These are phyloP conservation scores for Dioszegia crocea DNA, from an alignment of 768 basidiomycete genomes.

Conservation along the genomic window DNA sequence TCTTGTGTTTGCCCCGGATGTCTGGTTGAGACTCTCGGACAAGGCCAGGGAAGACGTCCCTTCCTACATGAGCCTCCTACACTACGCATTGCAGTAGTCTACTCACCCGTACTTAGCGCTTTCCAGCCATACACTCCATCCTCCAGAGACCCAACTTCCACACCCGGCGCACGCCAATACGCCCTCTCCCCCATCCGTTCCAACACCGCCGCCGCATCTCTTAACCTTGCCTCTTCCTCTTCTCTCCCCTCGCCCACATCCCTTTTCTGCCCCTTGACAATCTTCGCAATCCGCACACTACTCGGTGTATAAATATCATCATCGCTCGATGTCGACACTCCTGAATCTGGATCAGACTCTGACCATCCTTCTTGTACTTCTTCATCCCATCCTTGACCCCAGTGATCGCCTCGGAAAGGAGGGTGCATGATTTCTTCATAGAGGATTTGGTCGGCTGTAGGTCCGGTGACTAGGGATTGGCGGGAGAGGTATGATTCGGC, in stretches of 20 bases:
- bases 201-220: constrained; percentile 16
- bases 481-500: constrained; percentile 25
- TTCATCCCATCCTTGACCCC: constrained; percentile 27
- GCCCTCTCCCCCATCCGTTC: constrained; percentile 10
- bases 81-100: neutral
- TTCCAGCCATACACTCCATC: constrained; percentile 32
- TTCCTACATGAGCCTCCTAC: neutral
- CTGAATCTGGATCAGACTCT: constrained; percentile 11
- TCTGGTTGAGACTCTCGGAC: too few species aligned
- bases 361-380: constrained; percentile 36
- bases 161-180: constrained; percentile 27
- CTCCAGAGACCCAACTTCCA: neutral
- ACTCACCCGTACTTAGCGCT: constrained; percentile 27
- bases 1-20: too few species aligned
- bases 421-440: constrained; percentile 38
- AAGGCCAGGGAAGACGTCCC: too few species aligned
- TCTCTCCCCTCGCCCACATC: constrained; percentile 2
- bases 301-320: constrained; percentile 21
- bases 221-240: constrained; percentile 6
- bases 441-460: constrained; percentile 32
- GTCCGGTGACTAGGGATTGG: constrained; percentile 5
- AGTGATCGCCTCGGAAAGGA: constrained; percentile 30
- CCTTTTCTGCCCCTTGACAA: neutral
- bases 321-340: neutral
- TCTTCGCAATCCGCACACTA: neutral